Evolutionary conservation across 1,139 yeast genomes (phyloP).

Genomic region (Suhomyces wounanorum): DNA sequence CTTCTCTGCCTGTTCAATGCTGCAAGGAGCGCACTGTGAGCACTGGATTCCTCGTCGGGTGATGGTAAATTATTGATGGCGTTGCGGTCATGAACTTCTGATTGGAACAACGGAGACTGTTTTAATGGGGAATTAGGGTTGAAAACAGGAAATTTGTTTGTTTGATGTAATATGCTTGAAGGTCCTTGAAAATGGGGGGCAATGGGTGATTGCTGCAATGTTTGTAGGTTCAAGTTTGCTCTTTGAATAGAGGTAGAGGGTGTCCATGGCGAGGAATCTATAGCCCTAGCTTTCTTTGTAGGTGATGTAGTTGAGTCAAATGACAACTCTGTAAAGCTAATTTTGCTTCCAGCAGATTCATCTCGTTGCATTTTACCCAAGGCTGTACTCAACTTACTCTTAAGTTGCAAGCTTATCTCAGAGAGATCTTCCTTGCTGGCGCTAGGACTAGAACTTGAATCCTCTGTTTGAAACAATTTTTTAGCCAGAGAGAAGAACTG

Average conservation of each 20-base stretch:
- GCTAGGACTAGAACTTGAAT: conserved; percentile 16
- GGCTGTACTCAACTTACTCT: conserved; percentile 42
- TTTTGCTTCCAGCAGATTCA: conserved; percentile 18
- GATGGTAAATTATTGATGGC: conserved; percentile 25
- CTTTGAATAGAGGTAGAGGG: conserved; percentile 26
- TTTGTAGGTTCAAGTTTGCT: conserved; percentile 43
- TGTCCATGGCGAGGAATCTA: conserved; percentile 22
- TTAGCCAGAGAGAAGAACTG: conserved; percentile 47
- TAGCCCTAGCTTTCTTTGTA: conserved; percentile 21
- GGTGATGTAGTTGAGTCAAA: conserved; percentile 36
- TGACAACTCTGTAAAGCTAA: conserved; percentile 37
- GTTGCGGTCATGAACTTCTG: conserved; percentile 13
- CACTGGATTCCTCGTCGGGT: conserved; percentile 45
- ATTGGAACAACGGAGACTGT: conserved; percentile 27
- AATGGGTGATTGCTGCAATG: conserved; percentile 38
- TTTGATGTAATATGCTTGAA: background rate
- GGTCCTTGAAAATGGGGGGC: conserved; percentile 12
- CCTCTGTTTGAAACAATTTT: conserved; percentile 31
- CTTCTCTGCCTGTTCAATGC: conserved; percentile 37
- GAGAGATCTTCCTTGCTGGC: conserved; percentile 34
- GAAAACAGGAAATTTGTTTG: conserved; percentile 6
- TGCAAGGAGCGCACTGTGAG: conserved; percentile 47
- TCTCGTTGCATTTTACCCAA: conserved; percentile 38
- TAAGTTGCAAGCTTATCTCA: conserved; percentile 43
- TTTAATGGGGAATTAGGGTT: conserved; percentile 20